Evolutionary conservation across 768 basidiomycete species (phyloP).

Genomic region (Lanmaoa pseudosensibilis): DNA sequence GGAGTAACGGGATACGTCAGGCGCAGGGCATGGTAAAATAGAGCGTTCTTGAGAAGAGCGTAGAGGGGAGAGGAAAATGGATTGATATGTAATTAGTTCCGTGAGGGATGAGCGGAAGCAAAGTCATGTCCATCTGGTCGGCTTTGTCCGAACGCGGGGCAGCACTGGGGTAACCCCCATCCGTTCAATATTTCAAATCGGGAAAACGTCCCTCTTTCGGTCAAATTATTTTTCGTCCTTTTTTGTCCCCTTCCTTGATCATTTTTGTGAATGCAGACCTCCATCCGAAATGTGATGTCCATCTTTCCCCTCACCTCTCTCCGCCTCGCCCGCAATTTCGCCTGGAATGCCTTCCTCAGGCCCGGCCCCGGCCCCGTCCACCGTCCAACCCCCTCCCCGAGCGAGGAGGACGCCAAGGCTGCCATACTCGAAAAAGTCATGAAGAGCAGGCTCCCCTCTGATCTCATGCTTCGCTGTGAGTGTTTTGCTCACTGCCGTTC

Average conservation of each 20-base stretch:
- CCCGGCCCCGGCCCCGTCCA: not conserved
- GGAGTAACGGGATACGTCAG: conserved; percentile 27
- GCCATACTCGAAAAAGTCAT: conserved; percentile 82
- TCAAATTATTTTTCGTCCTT: conserved; percentile 26
- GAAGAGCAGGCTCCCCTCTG: conserved; percentile 84
- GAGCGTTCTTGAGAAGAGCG: conserved; percentile 41
- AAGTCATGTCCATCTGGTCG: conserved; percentile 13
- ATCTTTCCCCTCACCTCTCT: not conserved
- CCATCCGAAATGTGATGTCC: conserved; percentile 40
- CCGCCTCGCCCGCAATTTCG: conserved; percentile 2
- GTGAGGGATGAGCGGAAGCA: conserved; percentile 37
- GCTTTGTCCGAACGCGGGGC: conserved; percentile 28
- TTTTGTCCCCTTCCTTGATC: conserved; percentile 5
- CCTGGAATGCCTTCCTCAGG: conserved; percentile 31
- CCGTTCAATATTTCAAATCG: conserved; percentile 22
- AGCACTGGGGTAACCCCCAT: conserved; percentile 21
- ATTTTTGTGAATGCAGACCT: conserved; percentile 36
- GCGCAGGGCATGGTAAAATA: conserved; percentile 55
- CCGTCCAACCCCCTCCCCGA: conserved; percentile 29
- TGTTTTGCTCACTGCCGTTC: conserved; percentile 22
- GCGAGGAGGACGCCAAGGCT: conserved; percentile 70
- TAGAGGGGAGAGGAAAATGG: conserved; percentile 38
- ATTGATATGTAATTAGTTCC: conserved; percentile 53
- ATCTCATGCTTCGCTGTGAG: conserved; percentile 90
- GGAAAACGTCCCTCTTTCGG: not conserved